These are phyloP conservation scores for Typha latifolia DNA, from an alignment of 176 grass and related monocot genomes.

Conservation along the genomic window DNA sequence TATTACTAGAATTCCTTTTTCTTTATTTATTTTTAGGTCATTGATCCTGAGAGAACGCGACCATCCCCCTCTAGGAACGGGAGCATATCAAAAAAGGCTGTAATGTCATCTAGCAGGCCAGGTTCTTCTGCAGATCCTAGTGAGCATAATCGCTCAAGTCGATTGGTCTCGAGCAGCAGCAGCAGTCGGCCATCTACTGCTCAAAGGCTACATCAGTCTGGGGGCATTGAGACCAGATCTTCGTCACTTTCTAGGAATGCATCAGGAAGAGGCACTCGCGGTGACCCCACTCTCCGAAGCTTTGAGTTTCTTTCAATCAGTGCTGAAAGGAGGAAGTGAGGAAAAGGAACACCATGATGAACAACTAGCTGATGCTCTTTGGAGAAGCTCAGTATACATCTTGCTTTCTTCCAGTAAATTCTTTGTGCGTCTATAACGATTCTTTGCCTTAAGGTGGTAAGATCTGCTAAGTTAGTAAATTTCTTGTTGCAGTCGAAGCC, in stretches of 20 bases:
- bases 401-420: too few species aligned
- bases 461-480: too few species aligned
- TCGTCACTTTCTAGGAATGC: conserved; percentile 24
- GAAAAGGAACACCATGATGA: neutral
- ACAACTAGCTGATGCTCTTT: too few species aligned
- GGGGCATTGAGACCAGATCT: conserved; percentile 34
- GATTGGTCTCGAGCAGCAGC: conserved; percentile 33
- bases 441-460: too few species aligned
- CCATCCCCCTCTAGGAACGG: conserved; percentile 43
- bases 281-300: conserved; percentile 35
- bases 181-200: conserved; percentile 42
- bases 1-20: conserved; percentile 6
- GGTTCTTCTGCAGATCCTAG: conserved; percentile 45
- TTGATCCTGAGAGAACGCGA: conserved; percentile 37
- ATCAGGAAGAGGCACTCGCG: conserved; percentile 15
- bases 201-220: conserved; percentile 64
- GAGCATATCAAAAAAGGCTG: conserved; percentile 48
- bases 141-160: conserved; percentile 30
- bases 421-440: too few species aligned
- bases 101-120: conserved; percentile 28
- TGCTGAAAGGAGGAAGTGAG: conserved; percentile 58
- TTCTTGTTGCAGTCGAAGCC: too few species aligned
- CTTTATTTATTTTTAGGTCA: conserved; percentile 18
- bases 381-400: too few species aligned
- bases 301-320: conserved; percentile 69